Percentiles rank a stretch among this genome's conserved stretches.
Evolutionary conservation across 345 rosid species (phyloP).

Genomic region (Psidium friedrichsthalianum): DNA sequence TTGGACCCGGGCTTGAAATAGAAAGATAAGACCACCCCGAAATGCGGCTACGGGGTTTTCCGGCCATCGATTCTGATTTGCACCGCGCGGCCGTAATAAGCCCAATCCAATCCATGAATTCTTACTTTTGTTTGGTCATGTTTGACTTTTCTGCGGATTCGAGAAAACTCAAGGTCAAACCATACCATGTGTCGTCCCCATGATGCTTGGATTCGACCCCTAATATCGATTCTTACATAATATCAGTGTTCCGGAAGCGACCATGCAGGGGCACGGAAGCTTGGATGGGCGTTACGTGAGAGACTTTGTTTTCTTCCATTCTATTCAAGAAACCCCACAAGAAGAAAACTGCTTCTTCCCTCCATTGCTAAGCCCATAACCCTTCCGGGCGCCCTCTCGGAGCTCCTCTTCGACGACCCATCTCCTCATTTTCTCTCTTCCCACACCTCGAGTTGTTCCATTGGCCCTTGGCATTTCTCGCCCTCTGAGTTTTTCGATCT

Average conservation of each 20-base stretch:
- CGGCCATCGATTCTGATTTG: neutral
- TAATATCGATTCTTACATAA: no score
- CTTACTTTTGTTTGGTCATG: neutral
- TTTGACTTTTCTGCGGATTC: neutral
- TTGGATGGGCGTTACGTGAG: neutral
- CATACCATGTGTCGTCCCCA: no score
- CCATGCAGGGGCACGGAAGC: no score
- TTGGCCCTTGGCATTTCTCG: neutral
- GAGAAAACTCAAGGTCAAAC: no score
- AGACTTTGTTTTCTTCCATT: neutral
- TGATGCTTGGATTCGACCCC: no score
- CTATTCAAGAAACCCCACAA: no score
- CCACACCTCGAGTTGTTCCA: neutral
- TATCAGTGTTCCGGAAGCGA: neutral
- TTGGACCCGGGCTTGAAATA: neutral
- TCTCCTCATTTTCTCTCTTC: neutral
- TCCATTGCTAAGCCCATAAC: neutral
- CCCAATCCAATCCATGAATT: neutral
- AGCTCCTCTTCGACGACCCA: neutral
- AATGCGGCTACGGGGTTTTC: neutral
- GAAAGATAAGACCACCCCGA: neutral
- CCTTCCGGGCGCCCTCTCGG: neutral
- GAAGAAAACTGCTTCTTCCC: neutral
- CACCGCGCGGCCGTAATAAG: neutral
- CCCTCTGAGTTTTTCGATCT: neutral